phyloP scores from a whole-genome alignment of 2,329 filamentous ascomycete species.

The Trichophaea hybrida region DNA sequence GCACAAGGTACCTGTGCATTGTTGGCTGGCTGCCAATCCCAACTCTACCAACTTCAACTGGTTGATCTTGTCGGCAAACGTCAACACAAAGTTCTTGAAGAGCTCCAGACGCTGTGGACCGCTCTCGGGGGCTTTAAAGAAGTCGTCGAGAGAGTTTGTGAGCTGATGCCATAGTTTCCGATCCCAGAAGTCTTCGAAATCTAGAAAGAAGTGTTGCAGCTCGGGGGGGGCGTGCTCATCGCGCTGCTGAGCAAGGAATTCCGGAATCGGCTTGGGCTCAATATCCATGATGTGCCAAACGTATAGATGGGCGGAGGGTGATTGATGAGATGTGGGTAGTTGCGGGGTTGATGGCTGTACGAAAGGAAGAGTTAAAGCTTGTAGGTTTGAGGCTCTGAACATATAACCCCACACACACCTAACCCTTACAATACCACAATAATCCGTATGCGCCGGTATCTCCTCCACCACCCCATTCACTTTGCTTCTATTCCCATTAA shows the following conservation, averaged over 20 bases:
- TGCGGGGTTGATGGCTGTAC: background rate
- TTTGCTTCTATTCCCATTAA: too few relatives aligned
- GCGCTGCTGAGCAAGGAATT: constrained; percentile 83
- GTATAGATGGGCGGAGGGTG: background rate
- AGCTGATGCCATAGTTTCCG: constrained; percentile 98
- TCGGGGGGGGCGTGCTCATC: constrained; percentile 67
- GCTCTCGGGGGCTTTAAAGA: constrained; percentile 73
- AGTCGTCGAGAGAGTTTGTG: constrained; percentile 72
- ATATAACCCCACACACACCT: too few relatives aligned
- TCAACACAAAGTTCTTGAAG: constrained; percentile 89
- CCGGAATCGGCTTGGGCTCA: constrained; percentile 60
- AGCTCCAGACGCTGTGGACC: constrained; percentile 71
- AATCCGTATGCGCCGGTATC: too few relatives aligned
- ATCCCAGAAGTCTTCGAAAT: constrained; percentile 96
- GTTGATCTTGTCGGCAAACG: constrained; percentile 97
- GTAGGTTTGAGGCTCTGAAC: too few relatives aligned
- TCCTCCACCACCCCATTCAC: too few relatives aligned
- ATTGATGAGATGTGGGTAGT: background rate
- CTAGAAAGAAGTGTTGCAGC: constrained; percentile 72
- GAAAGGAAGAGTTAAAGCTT: background rate
- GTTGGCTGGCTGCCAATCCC: constrained; percentile 70
- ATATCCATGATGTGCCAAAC: constrained; percentile 50
- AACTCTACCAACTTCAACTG: constrained; percentile 91
- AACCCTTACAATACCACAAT: too few relatives aligned
- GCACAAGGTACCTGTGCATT: constrained; percentile 53